Base-by-base conservation (phyloP, 2,329 filamentous ascomycete species). In the Colletotrichum nymphaeae region DNA sequence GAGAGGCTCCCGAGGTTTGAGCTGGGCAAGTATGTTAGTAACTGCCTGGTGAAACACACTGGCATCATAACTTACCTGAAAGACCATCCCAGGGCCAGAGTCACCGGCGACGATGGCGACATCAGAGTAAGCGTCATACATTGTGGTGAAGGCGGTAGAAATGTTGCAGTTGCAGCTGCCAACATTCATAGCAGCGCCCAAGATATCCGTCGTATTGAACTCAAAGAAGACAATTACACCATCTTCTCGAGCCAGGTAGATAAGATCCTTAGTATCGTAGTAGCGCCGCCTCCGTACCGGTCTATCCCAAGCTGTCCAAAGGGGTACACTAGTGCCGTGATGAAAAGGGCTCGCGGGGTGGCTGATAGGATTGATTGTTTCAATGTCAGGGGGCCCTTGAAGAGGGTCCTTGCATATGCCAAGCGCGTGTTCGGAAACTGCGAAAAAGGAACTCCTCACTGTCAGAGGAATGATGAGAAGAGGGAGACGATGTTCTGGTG, bases 181-280 rank as follows among this genome's bases (percentile, higher is more conserved):
- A 70, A 94, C 87, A 67, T 88, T 86, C 58, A 88, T 87, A 67
- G 88, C 85, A 53, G 87, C 86, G 64, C 88, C 86, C 66, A 92
- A 80, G 76, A 89, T 85, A 58, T 87, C 88, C 75, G 85, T 85
- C 6, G 87, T 87, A 56, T 90, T 89, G 72, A 94, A 90, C 76
- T 95, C 92, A 5, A 96, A 83, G 75, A 93, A 94, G 67, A 92
- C 89, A 11, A 98, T 88, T 62, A 92, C 86, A 3, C 97, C 97
- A 79, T 98, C 96, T 83, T 98, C 96, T 67, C 95, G 91, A 12
- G 93, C 94, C 19, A 99, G 85, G 79, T 97, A 98, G 62, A 98
- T 91, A 73, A 93, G 91, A 78, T 98, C 97, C 46, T 92, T 91
- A 22, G 85, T 87, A 67, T 88, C 84, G 65, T 89, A 89, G 76